phyloP scores from a whole-genome alignment of 2,329 filamentous ascomycete species.

The Chaetothyriales sp. region DNA sequence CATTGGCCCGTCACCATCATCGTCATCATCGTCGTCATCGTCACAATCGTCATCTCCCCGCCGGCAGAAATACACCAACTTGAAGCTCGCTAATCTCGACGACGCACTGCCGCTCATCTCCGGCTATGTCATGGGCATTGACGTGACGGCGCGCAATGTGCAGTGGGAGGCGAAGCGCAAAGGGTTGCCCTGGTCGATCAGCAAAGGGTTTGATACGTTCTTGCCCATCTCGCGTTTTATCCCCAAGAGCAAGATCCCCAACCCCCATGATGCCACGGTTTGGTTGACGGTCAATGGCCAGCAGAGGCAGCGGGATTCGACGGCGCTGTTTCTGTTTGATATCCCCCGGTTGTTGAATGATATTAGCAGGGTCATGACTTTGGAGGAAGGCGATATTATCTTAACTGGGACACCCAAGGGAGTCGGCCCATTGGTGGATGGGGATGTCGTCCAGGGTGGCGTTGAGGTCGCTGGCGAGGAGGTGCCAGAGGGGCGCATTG shows the following conservation, averaged over 20 bases:
- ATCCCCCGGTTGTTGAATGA: slow-evolving; percentile 79
- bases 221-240: slow-evolving; percentile 73
- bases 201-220: slow-evolving; percentile 97
- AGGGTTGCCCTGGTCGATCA: slow-evolving; percentile 87
- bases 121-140: slow-evolving; percentile 77
- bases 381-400: slow-evolving; percentile 82
- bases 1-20: slow-evolving; percentile 31
- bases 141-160: slow-evolving; percentile 92
- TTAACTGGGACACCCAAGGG: slow-evolving; percentile 96
- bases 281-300: slow-evolving; percentile 72
- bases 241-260: slow-evolving; percentile 59
- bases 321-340: slow-evolving; percentile 83
- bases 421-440: slow-evolving; percentile 69
- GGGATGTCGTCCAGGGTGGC: slow-evolving; percentile 75
- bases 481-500: slow-evolving; percentile 68
- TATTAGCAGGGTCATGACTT: slow-evolving; percentile 86
- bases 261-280: slow-evolving; percentile 79
- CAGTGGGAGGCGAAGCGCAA: slow-evolving; percentile 97
- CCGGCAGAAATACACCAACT: slow-evolving; percentile 42
- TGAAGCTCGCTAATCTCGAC: slow-evolving; percentile 47
- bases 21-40: not conserved
- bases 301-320: slow-evolving; percentile 68
- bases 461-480: slow-evolving; percentile 67
- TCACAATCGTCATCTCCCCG: not conserved
- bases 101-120: slow-evolving; percentile 62